Base-by-base conservation (phyloP, 2,329 filamentous ascomycete species). In the Penicillium sp. region DNA sequence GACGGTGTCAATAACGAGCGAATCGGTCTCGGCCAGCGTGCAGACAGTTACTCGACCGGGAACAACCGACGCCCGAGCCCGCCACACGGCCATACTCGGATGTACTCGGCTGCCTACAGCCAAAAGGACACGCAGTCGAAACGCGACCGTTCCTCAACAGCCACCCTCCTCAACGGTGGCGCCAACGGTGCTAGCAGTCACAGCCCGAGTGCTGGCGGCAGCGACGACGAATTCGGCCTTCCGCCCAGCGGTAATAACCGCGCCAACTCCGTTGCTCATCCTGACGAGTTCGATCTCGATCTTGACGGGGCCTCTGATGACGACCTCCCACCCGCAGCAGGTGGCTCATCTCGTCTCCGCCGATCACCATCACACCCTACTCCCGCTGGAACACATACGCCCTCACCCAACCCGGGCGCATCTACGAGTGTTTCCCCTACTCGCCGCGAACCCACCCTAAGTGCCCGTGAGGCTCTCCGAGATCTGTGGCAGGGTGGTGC, bases 391-490 rank as follows among this genome's bases (percentile, higher is more conserved):
- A 27, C 53, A 12, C 54, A 63, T 36, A 48, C 60, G n/a, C 60
- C 53, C 4, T 56, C 61, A 7, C 56, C 63, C 8, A 51, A 55
- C 24, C 52, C 49, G 5, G 49, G 26, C 17, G 4, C 60, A 15
- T 63, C 66, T 1, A 49, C 59, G 8, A 62, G 58, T 27, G 71
- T 40, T 54, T 67, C 66, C 34, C 64, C 60, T 4, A 61, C 56
- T 43, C 70, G 44, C 61, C 76, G 41, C 37, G 56, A 60, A n/a
- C 49, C 56, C 7, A 60, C 81, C 34, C 76, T 91, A n/a, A 89
- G 84, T 23, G 90, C 90, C 9, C 83, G 85, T 17, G 88, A 85
- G 24, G 89, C 91, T 0, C 85, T 97, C 52, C 85, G 86, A 50
- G 89, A 93, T 67, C 78, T 99, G 7, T 85, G 96, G 61, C 89